Percentiles rank a stretch among this genome's conserved stretches.
These are phyloP conservation scores for Mallotus nudiflorus DNA, from an alignment of 345 rosid species.

Conservation along the genomic window DNA sequence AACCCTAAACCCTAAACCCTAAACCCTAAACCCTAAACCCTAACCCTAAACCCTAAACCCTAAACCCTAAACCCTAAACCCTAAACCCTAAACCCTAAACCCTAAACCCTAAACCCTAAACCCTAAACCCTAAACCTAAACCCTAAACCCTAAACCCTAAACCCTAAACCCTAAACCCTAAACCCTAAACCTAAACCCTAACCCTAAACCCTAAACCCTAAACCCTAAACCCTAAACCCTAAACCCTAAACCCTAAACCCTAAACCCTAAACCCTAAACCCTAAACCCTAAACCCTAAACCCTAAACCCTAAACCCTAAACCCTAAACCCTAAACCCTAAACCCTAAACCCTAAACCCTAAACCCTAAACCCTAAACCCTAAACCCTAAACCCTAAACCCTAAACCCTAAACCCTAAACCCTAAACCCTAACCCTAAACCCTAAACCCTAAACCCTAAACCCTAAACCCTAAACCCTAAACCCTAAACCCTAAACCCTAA, in stretches of 20 bases:
- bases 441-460: constrained; percentile 24
- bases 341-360: constrained; percentile 17
- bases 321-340: constrained; percentile 23
- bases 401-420: constrained; percentile 11
- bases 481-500: constrained; percentile 19
- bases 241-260: constrained; percentile 19
- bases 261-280: constrained; percentile 26
- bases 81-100: constrained; percentile 27
- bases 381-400: constrained; percentile 20
- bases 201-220: not conserved
- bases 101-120: constrained; percentile 14
- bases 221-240: constrained; percentile 23
- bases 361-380: constrained; percentile 21
- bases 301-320: constrained; percentile 16
- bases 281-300: constrained; percentile 9
- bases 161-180: constrained; percentile 21
- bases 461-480: constrained; percentile 18
- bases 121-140: constrained; percentile 26
- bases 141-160: constrained; percentile 24
- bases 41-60: constrained; percentile 16
- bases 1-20: too few relatives aligned
- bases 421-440: constrained; percentile 21
- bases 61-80: constrained; percentile 23
- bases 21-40: constrained; percentile 29
- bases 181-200: constrained; percentile 11